Evolutionary conservation across 2,329 filamentous ascomycete species (phyloP), one percentile per base, ranked within the genome.

Genomic region (Penicillium capsulatum): DNA sequence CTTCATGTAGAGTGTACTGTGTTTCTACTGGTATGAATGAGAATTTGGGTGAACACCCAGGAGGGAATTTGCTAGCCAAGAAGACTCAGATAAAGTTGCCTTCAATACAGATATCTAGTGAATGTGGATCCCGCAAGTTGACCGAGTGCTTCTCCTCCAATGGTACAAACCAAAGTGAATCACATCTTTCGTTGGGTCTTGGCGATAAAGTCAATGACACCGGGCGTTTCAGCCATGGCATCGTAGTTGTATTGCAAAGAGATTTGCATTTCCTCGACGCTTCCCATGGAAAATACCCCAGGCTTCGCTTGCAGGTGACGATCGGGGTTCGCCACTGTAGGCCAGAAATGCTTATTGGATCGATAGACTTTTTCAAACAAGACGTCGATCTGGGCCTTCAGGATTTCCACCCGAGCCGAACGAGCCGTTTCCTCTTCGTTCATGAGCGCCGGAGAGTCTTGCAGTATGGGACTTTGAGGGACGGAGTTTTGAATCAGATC

Each of bases 311-410:
- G 6, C 15, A 38, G 29, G 22, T 35, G 7, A 26, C 24, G 6
- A 0, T 29, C 9, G 16, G 17, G 29, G 30, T 37, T 13, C 2
- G 22, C 6, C 15, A 40, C 4, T 29, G 28, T 22, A 2, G 22
- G 29, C 41, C 41, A 44, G 17, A 34, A 40, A 34, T 44, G n/a
- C 24, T 29, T 2, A 19, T 44, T 44, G 5, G n/a, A 16, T n/a
- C 27, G 13, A 3, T 36, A 13, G 7, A 40, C 27, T 27, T 14
- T 16, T 2, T 33, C 19, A 17, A 19, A 36, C 9, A 38, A 3
- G 5, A 14, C 1, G 29, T 36, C 19, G 16, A 39, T 33, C 17
- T 43, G 40, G 13, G 2, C 8, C 35, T 33, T 36, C 34, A 38
- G 31, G 8, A 7, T 38, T 6, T 35, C 27, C 15, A 42, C 30